phyloP scores from a whole-genome alignment of 1,284 basidiomycete genomes.

The Melampsora americana region DNA sequence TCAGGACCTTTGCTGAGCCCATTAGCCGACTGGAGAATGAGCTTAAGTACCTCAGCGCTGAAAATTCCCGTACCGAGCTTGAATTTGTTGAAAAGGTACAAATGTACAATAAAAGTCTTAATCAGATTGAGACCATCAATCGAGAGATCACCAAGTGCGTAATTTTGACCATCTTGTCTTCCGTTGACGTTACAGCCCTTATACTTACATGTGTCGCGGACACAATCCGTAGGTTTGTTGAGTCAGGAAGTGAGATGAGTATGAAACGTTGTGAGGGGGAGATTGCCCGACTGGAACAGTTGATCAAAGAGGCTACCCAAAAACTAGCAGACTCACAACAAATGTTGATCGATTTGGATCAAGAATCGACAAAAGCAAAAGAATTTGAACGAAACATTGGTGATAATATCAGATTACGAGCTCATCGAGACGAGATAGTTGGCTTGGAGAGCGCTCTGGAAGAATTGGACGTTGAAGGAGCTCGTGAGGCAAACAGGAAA shows the following conservation, averaged over 20 bases:
- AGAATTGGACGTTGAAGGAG: slow-evolving; percentile 72
- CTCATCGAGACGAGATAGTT: slow-evolving; percentile 66
- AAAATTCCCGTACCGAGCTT: slow-evolving; percentile 60
- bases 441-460: slow-evolving; percentile 71
- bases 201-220: slow-evolving; percentile 29
- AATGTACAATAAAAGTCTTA: slow-evolving; percentile 65
- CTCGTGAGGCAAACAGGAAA: slow-evolving; percentile 71
- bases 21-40: slow-evolving; percentile 67
- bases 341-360: slow-evolving; percentile 49
- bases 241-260: slow-evolving; percentile 15
- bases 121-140: slow-evolving; percentile 64
- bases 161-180: not conserved
- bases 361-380: slow-evolving; percentile 54
- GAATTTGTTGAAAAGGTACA: slow-evolving; percentile 63
- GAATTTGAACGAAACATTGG: slow-evolving; percentile 64
- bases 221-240: slow-evolving; percentile 17
- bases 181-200: not conserved
- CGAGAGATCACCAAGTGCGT: slow-evolving; percentile 65
- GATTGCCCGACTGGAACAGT: slow-evolving; percentile 9
- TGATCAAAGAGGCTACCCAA: slow-evolving; percentile 19
- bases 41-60: slow-evolving; percentile 61
- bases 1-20: slow-evolving; percentile 65
- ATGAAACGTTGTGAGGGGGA: slow-evolving; percentile 25
- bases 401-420: slow-evolving; percentile 78
- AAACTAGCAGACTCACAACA: slow-evolving; percentile 14